Evolutionary conservation across 306 rosid genomes (phyloP).

Genomic region (Castanea crenata): DNA sequence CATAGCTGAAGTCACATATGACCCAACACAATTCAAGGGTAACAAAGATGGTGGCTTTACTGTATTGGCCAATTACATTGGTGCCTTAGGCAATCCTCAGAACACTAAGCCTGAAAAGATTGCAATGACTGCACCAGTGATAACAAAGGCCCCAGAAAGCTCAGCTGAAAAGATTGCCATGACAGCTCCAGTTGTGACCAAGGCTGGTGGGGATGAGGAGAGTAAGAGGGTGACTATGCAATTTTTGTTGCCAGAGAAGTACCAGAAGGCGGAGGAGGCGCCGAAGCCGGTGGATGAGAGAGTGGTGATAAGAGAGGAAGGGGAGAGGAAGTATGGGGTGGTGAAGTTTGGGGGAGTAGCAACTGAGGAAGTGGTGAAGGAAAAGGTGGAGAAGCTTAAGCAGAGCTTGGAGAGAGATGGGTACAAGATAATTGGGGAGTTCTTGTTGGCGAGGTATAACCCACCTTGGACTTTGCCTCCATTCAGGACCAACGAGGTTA

Average conservation of each 20-base stretch:
- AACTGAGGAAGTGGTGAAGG: constrained; percentile 53
- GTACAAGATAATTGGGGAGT: constrained; percentile 59
- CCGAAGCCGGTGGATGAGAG: constrained; percentile 82
- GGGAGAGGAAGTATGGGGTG: constrained; percentile 70
- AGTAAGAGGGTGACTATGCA: constrained; percentile 65
- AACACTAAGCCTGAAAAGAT: constrained; percentile 72
- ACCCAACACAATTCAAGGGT: constrained; percentile 72
- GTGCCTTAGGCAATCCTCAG: constrained; percentile 71
- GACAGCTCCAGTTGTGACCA: constrained; percentile 81
- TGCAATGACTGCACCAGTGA: constrained; percentile 83
- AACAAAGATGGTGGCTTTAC: constrained; percentile 79
- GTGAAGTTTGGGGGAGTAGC: constrained; percentile 71
- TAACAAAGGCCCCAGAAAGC: constrained; percentile 40
- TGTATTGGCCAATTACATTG: constrained; percentile 74
- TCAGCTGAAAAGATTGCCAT: constrained; percentile 56
- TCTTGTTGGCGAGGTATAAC: constrained; percentile 75
- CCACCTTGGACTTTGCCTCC: constrained; percentile 81
- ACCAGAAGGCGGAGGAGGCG: constrained; percentile 67
- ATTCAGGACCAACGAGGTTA: constrained; percentile 76
- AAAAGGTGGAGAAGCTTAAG: constrained; percentile 63
- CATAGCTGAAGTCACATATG: constrained; percentile 70
- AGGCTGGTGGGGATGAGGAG: constrained; percentile 17
- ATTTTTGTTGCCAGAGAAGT: constrained; percentile 61
- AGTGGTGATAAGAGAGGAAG: constrained; percentile 72
- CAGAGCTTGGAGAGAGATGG: constrained; percentile 75